Evolutionary conservation across 1,284 basidiomycete genomes (phyloP), one percentile per base, ranked within the genome.

Genomic region (Fomes fomentarius): DNA sequence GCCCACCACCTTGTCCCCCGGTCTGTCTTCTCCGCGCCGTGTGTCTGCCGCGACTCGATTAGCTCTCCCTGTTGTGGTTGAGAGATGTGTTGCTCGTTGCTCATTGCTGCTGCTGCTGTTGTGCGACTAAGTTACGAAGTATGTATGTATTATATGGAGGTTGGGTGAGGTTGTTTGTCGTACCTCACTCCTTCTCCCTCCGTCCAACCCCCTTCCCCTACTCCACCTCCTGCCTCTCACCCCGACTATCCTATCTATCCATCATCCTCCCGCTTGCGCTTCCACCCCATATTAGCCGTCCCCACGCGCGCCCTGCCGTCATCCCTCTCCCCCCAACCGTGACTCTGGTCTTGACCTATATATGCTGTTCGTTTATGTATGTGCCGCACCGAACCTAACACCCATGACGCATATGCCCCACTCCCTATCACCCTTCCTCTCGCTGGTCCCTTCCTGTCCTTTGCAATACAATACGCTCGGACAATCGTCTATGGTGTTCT

Each of bases 61-160:
- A 34, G 41, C 35, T 39, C 33, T 43, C 33, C 39, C 15, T 30
- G 12, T 12, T 6, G 12, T 30, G 28, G 7, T 17, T 30, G 42
- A 25, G 42, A 33, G 37, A 25, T 22, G 43, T 47, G 45, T 33
- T 46, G n/a, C n/a, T n/a, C n/a, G n/a, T n/a, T n/a, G n/a, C n/a
- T n/a, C n/a, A n/a, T n/a, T n/a, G n/a, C n/a, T 26, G 12, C 12
- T 30, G 39, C 12, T 37, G 39, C 45, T 61, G 59, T 58, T 61
- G 59, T 61, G 59, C 56, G 51, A 61, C 41, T 58, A 61, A 57
- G 46, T 61, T 61, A 61, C 59, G 50, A 45, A 35, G 31, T 57
- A 57, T 61, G 59, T 61, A 61, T 61, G 56, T 56, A 51, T 53
- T 46, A 22, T 50, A 46, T 50, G 37, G 22, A 37, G n/a, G n/a